Evolutionary conservation across 768 basidiomycete species (phyloP), one percentile per base, ranked within the genome.

Genomic region (Boletus huronensis): DNA sequence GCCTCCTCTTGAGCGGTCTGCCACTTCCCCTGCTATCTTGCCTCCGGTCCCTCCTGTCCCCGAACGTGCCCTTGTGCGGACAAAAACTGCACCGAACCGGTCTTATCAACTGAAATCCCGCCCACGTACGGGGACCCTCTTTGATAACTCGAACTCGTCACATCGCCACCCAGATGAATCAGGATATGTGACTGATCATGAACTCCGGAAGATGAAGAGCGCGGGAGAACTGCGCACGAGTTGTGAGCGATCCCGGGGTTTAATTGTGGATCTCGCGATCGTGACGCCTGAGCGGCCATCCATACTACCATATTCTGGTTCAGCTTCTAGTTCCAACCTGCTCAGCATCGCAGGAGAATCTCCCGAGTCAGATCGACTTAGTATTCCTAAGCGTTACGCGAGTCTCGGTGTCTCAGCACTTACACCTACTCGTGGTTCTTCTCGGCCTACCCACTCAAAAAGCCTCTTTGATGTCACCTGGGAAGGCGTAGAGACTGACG

Each of bases 201-300:
- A 90, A 64, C 68, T 90, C 41, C 82, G 88, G 56, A 85, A 82
- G 67, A 91, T 92, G 90, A 91, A 90, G 73, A 91, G 90, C 68
- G 90, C 90, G 21, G 90, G 88, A 35, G 90, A 91, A 68, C 74
- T 92, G 38, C 83, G 85, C 62, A 62, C 69, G 17, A 68, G 66
- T 58, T 54, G 68, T 40, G 67, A 71, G 49, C 71, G 62, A 53
- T 58, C 65, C 4, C 67, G 59, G 2, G 61, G 58, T 19, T 43
- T 58, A 28, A 61, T 57, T 14, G 61, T 65, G 41, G 66, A 67
- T 57, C 63, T 68, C 10, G 61, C 66, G 43, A 58, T 67, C 21
- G 68, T 73, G 23, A 67, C 74, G 14, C 71, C 74, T 26, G 71
- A 67, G 54, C 79, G 73, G 21, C 74, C 78, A 23, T 68, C 74